Base-by-base conservation (phyloP, 345 rosid genomes). In the Eucalyptus tenuipes region DNA sequence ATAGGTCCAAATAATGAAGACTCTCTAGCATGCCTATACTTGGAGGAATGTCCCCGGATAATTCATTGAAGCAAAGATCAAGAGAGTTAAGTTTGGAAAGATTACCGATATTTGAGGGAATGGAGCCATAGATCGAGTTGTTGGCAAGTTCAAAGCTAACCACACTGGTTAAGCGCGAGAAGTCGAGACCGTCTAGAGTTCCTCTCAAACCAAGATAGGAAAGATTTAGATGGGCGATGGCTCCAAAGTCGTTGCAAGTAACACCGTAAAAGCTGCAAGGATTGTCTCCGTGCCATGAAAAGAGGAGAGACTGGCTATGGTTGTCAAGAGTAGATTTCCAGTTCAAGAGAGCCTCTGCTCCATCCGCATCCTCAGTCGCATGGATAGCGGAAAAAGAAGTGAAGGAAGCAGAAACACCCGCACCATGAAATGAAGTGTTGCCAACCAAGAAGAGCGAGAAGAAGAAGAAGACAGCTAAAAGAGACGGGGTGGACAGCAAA, bases 341-440 rank as follows among this genome's bases (percentile, higher is more conserved):
- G 4, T 61, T 29, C 0, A 61, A 5, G 0, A 61, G 71, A 61
- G 0, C 71, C 37, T 29, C 33, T 61, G 18, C 71, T 61, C 15
- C 71, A 61, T 29, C 10, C 0, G 7, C 13, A 13, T 61, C 1
- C 71, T 6, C 0, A 14, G 37, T 29, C 2, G 17, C 0, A 3
- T 61, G 15, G 17, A 13, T 13, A 29, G 71, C 0, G 18, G 31
- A 6, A 29, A 29, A 5, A 61, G 68, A 6, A 61, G 37, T 6
- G 0, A 31, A 29, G 71, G 71, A 61, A 61, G 37, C 71, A 61
- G 0, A 61, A 61, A 13, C 4, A 10, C 37, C 10, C 2, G 5
- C 37, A 29, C 5, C 71, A 6, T 29, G 71, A 61, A 61, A 29
- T 61, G 33, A 61, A 61, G 71, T 13, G 18, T 15, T 61, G 37